Evolutionary conservation across 495 filamentous ascomycete species (phyloP).

Genomic region (Penicillium lividum): DNA sequence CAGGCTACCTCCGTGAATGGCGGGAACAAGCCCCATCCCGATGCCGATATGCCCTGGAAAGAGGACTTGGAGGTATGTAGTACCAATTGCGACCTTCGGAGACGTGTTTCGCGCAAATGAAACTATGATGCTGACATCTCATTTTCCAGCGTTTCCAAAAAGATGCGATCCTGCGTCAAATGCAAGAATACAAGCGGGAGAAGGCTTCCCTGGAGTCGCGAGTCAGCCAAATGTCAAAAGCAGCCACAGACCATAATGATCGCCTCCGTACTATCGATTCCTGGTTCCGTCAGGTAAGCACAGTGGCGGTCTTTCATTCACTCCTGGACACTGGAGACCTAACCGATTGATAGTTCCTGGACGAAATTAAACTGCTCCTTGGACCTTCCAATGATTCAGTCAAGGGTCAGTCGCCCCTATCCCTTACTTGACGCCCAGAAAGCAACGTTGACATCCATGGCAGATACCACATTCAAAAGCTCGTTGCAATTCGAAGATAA

Average conservation of each 20-base stretch:
- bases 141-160: constrained; percentile 82
- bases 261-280: constrained; percentile 85
- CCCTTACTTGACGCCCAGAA: neutral
- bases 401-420: constrained; percentile 51
- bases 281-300: constrained; percentile 86
- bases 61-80: constrained; percentile 86
- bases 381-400: constrained; percentile 53
- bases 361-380: constrained; percentile 76
- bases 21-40: constrained; percentile 67
- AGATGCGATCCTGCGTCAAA: constrained; percentile 94
- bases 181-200: constrained; percentile 95
- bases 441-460: constrained; percentile 22
- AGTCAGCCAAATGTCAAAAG: constrained; percentile 73
- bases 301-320: neutral
- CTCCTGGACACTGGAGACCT: neutral
- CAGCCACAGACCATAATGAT: constrained; percentile 79
- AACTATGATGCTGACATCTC: constrained; percentile 11
- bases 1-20: constrained; percentile 77
- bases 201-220: constrained; percentile 73
- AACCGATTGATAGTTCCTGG: constrained; percentile 62
- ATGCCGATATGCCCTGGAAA: constrained; percentile 78
- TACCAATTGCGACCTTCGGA: constrained; percentile 9
- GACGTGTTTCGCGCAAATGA: neutral
- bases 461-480: constrained; percentile 33
- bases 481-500: constrained; percentile 39